Conservation (phyloP, 2,329 filamentous ascomycete species). For the Bisporella sp. region DNA sequence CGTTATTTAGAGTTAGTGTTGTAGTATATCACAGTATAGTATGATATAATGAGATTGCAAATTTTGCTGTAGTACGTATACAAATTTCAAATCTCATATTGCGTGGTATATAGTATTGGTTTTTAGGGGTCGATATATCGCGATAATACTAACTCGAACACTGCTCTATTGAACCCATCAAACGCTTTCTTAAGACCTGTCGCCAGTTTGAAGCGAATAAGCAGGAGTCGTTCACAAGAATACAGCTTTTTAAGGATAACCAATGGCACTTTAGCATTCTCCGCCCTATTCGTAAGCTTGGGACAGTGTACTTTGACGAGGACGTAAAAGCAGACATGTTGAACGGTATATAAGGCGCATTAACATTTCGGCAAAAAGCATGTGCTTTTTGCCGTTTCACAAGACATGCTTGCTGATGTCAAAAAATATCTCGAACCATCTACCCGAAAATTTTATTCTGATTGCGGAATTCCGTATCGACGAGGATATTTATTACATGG, state of each 20-base stretch:
- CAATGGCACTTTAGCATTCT: slow-evolving; percentile 41
- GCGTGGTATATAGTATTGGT: no score
- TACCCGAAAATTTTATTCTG: slow-evolving; percentile 80
- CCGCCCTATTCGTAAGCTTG: slow-evolving; percentile 41
- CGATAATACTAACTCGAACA: no score
- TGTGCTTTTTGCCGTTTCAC: not conserved
- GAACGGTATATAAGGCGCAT: slow-evolving; percentile 35
- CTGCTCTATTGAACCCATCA: slow-evolving; percentile 42
- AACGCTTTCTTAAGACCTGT: slow-evolving; percentile 36
- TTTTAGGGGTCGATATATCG: no score
- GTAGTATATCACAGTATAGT: no score
- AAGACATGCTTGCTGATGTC: slow-evolving; percentile 36
- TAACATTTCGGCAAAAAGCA: no score
- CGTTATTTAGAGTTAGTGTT: no score
- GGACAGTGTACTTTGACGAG: slow-evolving; percentile 44
- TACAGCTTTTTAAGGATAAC: no score
- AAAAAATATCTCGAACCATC: slow-evolving; percentile 39
- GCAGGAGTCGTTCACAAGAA: no score
- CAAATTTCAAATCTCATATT: no score
- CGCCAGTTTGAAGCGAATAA: slow-evolving; percentile 18
- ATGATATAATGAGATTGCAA: no score
- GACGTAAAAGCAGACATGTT: slow-evolving; percentile 37
- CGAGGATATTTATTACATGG: slow-evolving; percentile 59
- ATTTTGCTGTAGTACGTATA: no score
- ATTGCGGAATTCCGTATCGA: slow-evolving; percentile 66